Conservation (phyloP, 805 yeast genomes). For the Cyberlindnera petersonii region DNA sequence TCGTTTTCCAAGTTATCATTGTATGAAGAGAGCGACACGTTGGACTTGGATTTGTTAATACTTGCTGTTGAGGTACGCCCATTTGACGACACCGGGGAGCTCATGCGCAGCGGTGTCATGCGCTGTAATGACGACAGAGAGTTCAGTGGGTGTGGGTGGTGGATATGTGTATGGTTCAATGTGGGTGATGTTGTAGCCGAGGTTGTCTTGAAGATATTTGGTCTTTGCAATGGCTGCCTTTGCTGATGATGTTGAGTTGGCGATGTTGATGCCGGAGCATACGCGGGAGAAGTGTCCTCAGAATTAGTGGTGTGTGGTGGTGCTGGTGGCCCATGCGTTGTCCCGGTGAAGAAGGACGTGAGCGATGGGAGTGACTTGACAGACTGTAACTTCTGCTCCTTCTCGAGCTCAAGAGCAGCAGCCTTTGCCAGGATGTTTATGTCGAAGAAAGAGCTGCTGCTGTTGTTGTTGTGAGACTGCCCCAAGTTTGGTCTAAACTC, state of each 20-base stretch:
- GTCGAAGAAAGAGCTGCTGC: slow-evolving; percentile 23
- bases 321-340: not conserved
- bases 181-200: slow-evolving; percentile 22
- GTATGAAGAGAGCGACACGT: slow-evolving; percentile 26
- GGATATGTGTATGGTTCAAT: slow-evolving; percentile 19
- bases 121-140: slow-evolving; percentile 52
- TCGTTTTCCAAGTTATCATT: slow-evolving; percentile 41
- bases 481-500: slow-evolving; percentile 16
- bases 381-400: slow-evolving; percentile 27
- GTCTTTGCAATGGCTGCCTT: slow-evolving; percentile 12
- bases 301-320: not conserved
- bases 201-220: slow-evolving; percentile 18
- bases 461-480: slow-evolving; percentile 1
- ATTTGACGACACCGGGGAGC: slow-evolving; percentile 19
- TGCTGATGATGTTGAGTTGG: slow-evolving; percentile 15
- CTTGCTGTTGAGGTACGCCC: slow-evolving; percentile 16
- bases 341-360: slow-evolving; percentile 23
- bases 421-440: slow-evolving; percentile 30
- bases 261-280: slow-evolving; percentile 2
- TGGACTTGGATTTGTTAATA: slow-evolving; percentile 24
- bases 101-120: slow-evolving; percentile 52
- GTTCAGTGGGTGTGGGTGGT: slow-evolving; percentile 31
- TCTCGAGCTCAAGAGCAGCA: slow-evolving; percentile 29
- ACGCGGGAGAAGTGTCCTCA: not conserved
- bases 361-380: slow-evolving; percentile 29